A percentile compares a stretch with the other conserved stretches of the same genome.
phyloP scores from a whole-genome alignment of 108 stramenopile genomes.

The Nitzschia palea region DNA sequence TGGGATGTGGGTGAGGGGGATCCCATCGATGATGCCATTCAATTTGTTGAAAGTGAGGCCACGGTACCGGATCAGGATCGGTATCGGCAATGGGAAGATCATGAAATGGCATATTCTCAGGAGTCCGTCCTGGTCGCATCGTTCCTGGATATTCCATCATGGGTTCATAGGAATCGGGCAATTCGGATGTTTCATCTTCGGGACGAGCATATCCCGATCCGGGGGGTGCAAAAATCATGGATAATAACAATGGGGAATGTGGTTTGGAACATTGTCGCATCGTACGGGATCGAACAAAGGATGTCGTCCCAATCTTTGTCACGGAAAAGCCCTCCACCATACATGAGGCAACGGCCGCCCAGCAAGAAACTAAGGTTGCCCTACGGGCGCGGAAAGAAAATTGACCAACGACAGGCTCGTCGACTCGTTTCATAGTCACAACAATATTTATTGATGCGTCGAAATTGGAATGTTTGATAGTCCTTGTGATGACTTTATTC shows the following conservation, averaged over 20 bases:
- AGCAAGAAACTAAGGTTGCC: neutral
- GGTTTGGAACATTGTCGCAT: neutral
- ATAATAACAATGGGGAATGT: neutral
- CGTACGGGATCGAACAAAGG: neutral
- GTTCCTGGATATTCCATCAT: conserved; percentile 95
- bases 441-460: no score
- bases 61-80: conserved; percentile 88
- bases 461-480: no score
- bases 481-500: no score
- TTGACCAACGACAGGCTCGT: no score
- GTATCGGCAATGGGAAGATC: conserved; percentile 73
- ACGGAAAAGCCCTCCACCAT: neutral
- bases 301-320: neutral
- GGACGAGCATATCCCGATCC: conserved; percentile 54
- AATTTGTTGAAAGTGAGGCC: conserved; percentile 92
- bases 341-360: neutral
- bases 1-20: conserved; percentile 73
- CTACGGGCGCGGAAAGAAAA: neutral
- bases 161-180: conserved; percentile 81
- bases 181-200: conserved; percentile 51
- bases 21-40: conserved; percentile 90
- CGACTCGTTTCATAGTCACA: no score
- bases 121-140: conserved; percentile 86
- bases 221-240: conserved; percentile 39
- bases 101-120: conserved; percentile 84